These are phyloP conservation scores for Artemisia annua DNA, from an alignment of 129 eudicot genomes.

Conservation along the genomic window DNA sequence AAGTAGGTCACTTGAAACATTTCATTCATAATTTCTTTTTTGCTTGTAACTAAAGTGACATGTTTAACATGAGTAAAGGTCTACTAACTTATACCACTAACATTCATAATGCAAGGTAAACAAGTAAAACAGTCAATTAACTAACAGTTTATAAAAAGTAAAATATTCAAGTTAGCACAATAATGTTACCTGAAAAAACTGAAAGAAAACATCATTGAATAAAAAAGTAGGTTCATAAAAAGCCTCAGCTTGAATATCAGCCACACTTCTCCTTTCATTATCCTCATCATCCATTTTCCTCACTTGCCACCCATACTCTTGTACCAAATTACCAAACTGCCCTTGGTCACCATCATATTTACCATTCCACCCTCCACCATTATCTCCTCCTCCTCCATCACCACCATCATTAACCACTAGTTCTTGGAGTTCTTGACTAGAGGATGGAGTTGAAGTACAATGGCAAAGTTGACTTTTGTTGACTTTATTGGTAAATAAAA, in stretches of 20 bases:
- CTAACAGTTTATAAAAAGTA: background rate
- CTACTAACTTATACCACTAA: too few relatives aligned
- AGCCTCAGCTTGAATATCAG: conserved; percentile 86
- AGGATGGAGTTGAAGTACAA: conserved; percentile 30
- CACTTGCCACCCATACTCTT: conserved; percentile 76
- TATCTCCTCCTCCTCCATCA: conserved; percentile 21
- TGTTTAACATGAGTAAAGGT: too few relatives aligned
- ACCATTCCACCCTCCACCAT: conserved; percentile 20
- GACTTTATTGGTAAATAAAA: conserved; percentile 20
- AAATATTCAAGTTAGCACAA: conserved; percentile 20
- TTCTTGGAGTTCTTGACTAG: conserved; percentile 34
- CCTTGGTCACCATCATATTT: conserved; percentile 26
- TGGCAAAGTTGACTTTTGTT: conserved; percentile 33
- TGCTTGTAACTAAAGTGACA: too few relatives aligned
- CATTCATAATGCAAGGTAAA: too few relatives aligned
- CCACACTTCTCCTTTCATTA: conserved; percentile 77
- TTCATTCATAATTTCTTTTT: too few relatives aligned
- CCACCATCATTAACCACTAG: conserved; percentile 20
- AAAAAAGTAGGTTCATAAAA: conserved; percentile 71
- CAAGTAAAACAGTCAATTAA: background rate
- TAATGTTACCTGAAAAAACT: conserved; percentile 55
- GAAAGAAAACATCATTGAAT: conserved; percentile 72
- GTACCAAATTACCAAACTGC: conserved; percentile 50
- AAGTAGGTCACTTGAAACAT: too few relatives aligned
- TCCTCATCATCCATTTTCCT: conserved; percentile 81